These are phyloP conservation scores for Lippia alba DNA, from an alignment of 305 asterid genomes.

Conservation along the genomic window DNA sequence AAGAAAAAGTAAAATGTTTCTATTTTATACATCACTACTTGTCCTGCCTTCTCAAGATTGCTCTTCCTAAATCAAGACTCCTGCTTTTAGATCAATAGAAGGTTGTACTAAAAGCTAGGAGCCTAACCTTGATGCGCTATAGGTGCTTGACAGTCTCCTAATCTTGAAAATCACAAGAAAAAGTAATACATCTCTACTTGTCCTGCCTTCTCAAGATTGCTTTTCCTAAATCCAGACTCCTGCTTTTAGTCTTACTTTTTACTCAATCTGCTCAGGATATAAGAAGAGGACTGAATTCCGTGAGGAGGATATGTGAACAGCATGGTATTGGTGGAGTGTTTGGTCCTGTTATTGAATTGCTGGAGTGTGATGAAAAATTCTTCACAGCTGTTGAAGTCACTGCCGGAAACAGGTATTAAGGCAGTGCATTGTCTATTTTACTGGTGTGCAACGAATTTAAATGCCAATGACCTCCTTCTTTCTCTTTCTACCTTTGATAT, in stretches of 20 bases:
- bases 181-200: constrained; percentile 12
- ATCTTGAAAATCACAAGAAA: neutral
- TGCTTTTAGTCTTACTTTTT: constrained; percentile 22
- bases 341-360: constrained; percentile 92
- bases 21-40: constrained; percentile 19
- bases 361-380: constrained; percentile 88
- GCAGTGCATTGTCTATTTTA: constrained; percentile 24
- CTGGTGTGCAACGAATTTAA: constrained; percentile 16
- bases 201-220: constrained; percentile 12
- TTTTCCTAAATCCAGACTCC: constrained; percentile 17
- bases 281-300: constrained; percentile 92
- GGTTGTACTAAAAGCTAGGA: constrained; percentile 14
- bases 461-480: constrained; percentile 2
- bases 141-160: neutral
- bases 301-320: constrained; percentile 68
- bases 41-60: constrained; percentile 12
- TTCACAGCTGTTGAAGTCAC: constrained; percentile 99
- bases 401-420: constrained; percentile 90
- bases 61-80: constrained; percentile 14
- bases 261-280: constrained; percentile 70
- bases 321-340: constrained; percentile 67
- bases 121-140: constrained; percentile 7
- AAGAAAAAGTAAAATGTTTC: constrained; percentile 16
- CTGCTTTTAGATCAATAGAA: constrained; percentile 16
- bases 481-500: constrained; percentile 17